A percentile compares a stretch with the other conserved stretches of the same genome.
phyloP scores from a whole-genome alignment of 768 basidiomycete species.

The Leccinum truebloodii region DNA sequence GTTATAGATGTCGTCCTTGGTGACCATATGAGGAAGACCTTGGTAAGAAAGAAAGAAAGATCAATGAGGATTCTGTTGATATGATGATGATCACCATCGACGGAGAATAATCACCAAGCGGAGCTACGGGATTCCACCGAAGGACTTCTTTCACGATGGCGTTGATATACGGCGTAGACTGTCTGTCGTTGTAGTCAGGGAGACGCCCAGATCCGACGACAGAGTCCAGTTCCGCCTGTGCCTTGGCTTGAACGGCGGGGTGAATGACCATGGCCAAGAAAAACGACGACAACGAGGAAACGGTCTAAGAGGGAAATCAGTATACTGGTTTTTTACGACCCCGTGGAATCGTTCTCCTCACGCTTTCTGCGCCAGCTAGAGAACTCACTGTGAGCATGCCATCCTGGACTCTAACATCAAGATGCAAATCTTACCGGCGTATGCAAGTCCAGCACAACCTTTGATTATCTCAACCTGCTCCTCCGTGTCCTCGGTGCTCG shows the following conservation, averaged over 20 bases:
- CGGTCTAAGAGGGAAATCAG: slow-evolving; percentile 22
- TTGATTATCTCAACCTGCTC: slow-evolving; percentile 37
- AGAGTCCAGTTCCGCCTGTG: slow-evolving; percentile 30
- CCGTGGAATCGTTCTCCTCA: slow-evolving; percentile 2
- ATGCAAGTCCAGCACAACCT: slow-evolving; percentile 48
- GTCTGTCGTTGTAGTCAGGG: slow-evolving; percentile 34
- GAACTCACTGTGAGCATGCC: slow-evolving; percentile 5
- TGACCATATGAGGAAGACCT: slow-evolving; percentile 37
- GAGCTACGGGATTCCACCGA: slow-evolving; percentile 36
- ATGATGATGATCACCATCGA: not conserved
- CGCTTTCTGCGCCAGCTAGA: slow-evolving; percentile 44
- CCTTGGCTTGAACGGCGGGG: slow-evolving; percentile 31
- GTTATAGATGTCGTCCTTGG: slow-evolving; percentile 32
- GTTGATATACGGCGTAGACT: slow-evolving; percentile 27
- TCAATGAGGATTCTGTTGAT: slow-evolving; percentile 12
- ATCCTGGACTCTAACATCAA: not conserved
- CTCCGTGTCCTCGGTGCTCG: slow-evolving; percentile 5
- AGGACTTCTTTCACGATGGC: slow-evolving; percentile 34
- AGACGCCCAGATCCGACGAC: slow-evolving; percentile 31
- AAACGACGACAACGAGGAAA: slow-evolving; percentile 32
- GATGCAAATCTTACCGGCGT: slow-evolving; percentile 38
- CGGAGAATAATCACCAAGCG: slow-evolving; percentile 30
- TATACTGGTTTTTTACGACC: not conserved
- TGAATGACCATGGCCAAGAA: slow-evolving; percentile 34
- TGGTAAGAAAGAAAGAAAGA: not conserved